Base-by-base conservation (phyloP, 805 yeast species). In the Metschnikowia arizonensis region DNA sequence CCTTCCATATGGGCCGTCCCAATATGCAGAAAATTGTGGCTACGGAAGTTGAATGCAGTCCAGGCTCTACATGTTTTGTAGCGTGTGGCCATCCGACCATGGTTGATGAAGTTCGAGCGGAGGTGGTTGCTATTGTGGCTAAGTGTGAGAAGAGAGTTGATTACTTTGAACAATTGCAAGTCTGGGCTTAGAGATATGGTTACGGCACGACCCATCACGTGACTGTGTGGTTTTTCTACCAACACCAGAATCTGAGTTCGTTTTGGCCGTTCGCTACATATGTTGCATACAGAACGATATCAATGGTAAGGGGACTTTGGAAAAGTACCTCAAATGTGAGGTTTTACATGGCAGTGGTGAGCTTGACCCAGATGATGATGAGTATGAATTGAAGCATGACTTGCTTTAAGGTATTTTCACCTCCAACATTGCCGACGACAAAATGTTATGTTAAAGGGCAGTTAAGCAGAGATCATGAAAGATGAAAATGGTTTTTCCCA, bases 381-480 rank as follows among this genome's bases (percentile, higher is more conserved):
- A 72, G 52, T 53, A 58, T 31, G 66, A 64, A 41, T 54, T 72
- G 38, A 68, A 67, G 49, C 58, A 62, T 14, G 74, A 71, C 46
- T 57, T 61, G 39, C 50, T 50, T 33, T 47, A 47, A 41, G 95
- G 96, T 35, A 82, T 91, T 42, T 93, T 91, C 73, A 87, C 91
- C 32, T 85, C 96, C 3, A 91, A 91, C 63, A 91, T 91, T 48
- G 98, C 98, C 1, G 98, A 91, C 66, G 98, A 91, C 66, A 83
- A 98, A 72, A 90, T 91, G 57, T 68, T 91, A 54, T 91, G 97
- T 63, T 91, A 97, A n/a, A n/a, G n/a, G n/a, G n/a, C n/a, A n/a
- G n/a, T n/a, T n/a, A n/a, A n/a, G n/a, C n/a, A n/a, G n/a, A n/a
- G n/a, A n/a, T n/a, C n/a, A n/a, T n/a, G n/a, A n/a, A n/a, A n/a